Evolutionary conservation across 2,329 filamentous ascomycete species (phyloP).

Genomic region (Clarireedia hainanense): DNA sequence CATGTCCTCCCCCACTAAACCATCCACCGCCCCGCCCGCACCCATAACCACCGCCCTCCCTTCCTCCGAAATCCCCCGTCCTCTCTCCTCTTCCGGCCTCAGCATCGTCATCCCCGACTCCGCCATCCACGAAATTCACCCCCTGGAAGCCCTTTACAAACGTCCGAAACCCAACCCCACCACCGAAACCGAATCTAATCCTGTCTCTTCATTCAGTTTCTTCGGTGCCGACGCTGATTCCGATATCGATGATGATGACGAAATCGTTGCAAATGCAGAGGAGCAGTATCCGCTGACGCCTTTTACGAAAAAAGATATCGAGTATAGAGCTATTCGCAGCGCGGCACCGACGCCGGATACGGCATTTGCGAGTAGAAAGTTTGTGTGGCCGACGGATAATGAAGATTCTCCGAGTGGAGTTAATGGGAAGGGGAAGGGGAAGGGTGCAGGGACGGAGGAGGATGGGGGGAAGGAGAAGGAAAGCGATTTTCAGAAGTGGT

Average conservation of each 20-base stretch:
- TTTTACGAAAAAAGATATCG: conserved; percentile 71
- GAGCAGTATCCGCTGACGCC: conserved; percentile 65
- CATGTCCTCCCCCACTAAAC: conserved; percentile 11
- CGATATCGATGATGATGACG: conserved; percentile 35
- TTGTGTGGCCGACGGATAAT: conserved; percentile 44
- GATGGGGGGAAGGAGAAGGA: conserved; percentile 21
- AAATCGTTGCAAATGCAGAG: conserved; percentile 33
- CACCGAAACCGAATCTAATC: conserved; percentile 27
- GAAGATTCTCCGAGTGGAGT: conserved; percentile 24
- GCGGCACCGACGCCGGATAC: conserved; percentile 94
- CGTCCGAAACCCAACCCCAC: conserved; percentile 40
- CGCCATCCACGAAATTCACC: conserved; percentile 56
- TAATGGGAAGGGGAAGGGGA: conserved; percentile 34
- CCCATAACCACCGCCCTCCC: conserved; percentile 4
- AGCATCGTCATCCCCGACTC: conserved; percentile 39
- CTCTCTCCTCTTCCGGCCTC: conserved; percentile 41
- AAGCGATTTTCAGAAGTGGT: conserved; percentile 56
- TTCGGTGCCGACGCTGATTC: conserved; percentile 50
- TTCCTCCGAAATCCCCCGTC: conserved; percentile 6
- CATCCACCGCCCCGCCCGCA: conserved; percentile 7
- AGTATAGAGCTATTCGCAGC: conserved; percentile 68
- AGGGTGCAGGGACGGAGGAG: conserved; percentile 17
- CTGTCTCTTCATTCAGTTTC: conserved; percentile 63
- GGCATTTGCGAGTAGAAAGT: conserved; percentile 61
- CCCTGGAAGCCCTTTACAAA: conserved; percentile 90